Conservation (phyloP, 352 stramenopile species). For the Phytopythium vexans region DNA sequence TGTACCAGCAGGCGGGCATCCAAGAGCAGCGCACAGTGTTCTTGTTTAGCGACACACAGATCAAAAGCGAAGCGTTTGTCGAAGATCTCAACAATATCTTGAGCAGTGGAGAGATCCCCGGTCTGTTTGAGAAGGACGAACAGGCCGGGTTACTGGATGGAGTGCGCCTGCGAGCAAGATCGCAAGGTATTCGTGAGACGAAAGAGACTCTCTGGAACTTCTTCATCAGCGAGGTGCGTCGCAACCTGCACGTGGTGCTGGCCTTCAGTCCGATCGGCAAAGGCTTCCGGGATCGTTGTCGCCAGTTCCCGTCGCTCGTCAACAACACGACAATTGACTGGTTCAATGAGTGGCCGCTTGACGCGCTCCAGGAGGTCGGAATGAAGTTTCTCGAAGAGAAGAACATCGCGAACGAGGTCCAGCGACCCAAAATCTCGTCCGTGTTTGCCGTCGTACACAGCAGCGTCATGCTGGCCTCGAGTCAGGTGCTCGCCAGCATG, state of each 20-base stretch:
- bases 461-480: constrained; percentile 78
- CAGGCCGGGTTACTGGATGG: constrained; percentile 81
- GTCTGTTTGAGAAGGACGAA: constrained; percentile 92
- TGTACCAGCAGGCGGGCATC: constrained; percentile 79
- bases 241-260: constrained; percentile 92
- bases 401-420: constrained; percentile 64
- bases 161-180: constrained; percentile 61
- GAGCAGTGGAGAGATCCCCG: constrained; percentile 89
- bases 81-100: constrained; percentile 94
- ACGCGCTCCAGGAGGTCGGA: constrained; percentile 90
- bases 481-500: constrained; percentile 84
- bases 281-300: constrained; percentile 75
- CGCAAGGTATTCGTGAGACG: constrained; percentile 81
- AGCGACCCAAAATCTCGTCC: constrained; percentile 77
- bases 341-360: constrained; percentile 91
- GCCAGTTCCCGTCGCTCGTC: constrained; percentile 91
- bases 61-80: constrained; percentile 92
- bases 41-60: constrained; percentile 93
- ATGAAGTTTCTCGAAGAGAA: constrained; percentile 92
- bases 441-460: constrained; percentile 91
- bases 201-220: constrained; percentile 91
- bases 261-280: constrained; percentile 92
- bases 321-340: constrained; percentile 95
- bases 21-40: constrained; percentile 88
- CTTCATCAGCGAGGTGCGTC: constrained; percentile 90